Evolutionary conservation across 306 rosid genomes (phyloP), one percentile per base, ranked within the genome.

Genomic region (Glycyrrhiza uralensis): DNA sequence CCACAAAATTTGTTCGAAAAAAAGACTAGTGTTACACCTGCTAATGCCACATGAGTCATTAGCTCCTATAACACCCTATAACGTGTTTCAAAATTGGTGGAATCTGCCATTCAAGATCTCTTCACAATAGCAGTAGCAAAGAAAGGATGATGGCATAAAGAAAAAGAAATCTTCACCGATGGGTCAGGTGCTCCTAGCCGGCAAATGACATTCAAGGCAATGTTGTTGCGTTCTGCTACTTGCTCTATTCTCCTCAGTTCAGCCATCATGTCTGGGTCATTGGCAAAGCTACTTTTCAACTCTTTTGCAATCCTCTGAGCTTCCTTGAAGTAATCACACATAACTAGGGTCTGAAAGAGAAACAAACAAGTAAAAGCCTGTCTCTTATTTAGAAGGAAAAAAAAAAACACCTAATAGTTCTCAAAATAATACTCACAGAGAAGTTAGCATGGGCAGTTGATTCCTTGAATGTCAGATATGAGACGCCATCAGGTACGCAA

Each of bases 141-240:
- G 85, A 75, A 86, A 59, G 97, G 97, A 75, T 94, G 98, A 59
- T 94, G 95, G 74, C 70, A 77, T 81, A 89, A 87, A 76, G 93
- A 82, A 29, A 94, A 91, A 42, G 88, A 89, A 66, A 89, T 82
- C 85, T 89, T 91, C 15, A 94, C 81, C 7, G 90, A 85, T 13
- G 92, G 91, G 55, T 94, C 97, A 7, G 71, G 76, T 18, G 87
- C 74, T 60, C 96, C 97, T 11, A 82, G 81, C 62, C 86, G 77
- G 86, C 80, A 76, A 74, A 91, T 87, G 46, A 92, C 78, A 62
- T 85, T 89, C 30, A 91, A 79, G 52, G 97, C 98, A 49, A 89
- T 79, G 83, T 84, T 91, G 68, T 94, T 94, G 87, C 92, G 97
- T 76, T 91, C 97, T 0, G 98, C 98, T 15, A 94, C 98, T 71